Evolutionary conservation across 2,329 filamentous ascomycete genomes (phyloP), one percentile per base, ranked within the genome.

Genomic region (Annulohypoxylon truncatum): DNA sequence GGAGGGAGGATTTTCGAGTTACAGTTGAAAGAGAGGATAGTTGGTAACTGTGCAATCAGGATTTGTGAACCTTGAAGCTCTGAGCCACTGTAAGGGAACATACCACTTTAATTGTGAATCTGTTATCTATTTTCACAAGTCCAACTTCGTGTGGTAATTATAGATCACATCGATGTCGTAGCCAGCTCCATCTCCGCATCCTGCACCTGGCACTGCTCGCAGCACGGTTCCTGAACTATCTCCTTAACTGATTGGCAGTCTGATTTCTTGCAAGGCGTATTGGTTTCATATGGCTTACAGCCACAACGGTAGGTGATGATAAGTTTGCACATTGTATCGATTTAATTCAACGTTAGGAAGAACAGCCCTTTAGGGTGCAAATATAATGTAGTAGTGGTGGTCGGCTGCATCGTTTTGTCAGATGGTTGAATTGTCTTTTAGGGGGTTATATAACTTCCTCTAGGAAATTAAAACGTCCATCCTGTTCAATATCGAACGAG

Each of bases 301-400:
- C 64, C 64, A 31, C 67, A 69, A n/a, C 53, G 44, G n/a, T 67
- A 69, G 24, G 52, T 64, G 24, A 69, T 65, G 9, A 69, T 59
- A 8, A 64, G 13, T 8, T 57, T 67, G 56, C 64, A 69, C 67
- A 69, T 69, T 4, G 18, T 29, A 31, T 54, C 20, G 13, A 40
- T 24, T 56, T 9, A 22, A 53, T 42, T 13, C 12, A 13, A 8
- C 15, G 9, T n/a, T 7, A 6, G 20, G 8, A 12, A 6, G 20
- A 12, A 12, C 44, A 9, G 24, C n/a, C 22, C 3, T n/a, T 59
- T 24, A 18, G 18, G 8, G 15, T 15, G 42, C 3, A 50, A 31
- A n/a, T 15, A 7, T 54, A 26, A 10, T 22, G 18, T n/a, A 31
- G 35, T 8, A 3, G 12, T 46, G 2, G 10, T 46, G 22, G 12